phyloP scores from a whole-genome alignment of 2,329 filamentous ascomycete genomes.

The Neonectria punicea region DNA sequence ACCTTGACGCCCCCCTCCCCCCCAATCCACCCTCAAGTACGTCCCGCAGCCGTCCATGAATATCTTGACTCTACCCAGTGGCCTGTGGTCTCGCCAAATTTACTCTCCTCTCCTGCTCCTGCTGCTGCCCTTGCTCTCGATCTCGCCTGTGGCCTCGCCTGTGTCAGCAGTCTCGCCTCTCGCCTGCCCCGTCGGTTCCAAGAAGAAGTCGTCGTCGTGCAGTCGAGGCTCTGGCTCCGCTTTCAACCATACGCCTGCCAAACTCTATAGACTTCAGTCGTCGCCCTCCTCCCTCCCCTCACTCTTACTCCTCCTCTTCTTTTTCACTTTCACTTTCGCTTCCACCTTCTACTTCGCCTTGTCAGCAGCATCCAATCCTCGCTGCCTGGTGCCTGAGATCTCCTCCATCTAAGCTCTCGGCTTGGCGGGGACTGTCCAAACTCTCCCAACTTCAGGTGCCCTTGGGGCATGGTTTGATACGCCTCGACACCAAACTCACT shows the following conservation, averaged over 20 bases:
- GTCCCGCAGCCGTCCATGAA: constrained; percentile 23
- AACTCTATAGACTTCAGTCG: constrained; percentile 22
- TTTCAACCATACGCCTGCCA: constrained; percentile 15
- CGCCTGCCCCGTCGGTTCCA: not conserved
- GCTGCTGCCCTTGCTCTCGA: not conserved
- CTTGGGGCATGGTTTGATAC: constrained; percentile 12
- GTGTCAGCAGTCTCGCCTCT: not conserved
- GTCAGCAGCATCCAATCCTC: constrained; percentile 17
- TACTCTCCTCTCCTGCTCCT: constrained; percentile 2
- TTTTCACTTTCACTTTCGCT: not conserved
- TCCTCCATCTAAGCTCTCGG: constrained; percentile 7
- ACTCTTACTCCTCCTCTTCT: not conserved
- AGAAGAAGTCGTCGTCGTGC: not conserved
- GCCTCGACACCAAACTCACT: constrained; percentile 10
- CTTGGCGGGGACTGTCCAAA: constrained; percentile 17
- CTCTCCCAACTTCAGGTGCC: constrained; percentile 6
- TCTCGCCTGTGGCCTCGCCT: not conserved
- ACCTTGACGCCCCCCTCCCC: constrained; percentile 21
- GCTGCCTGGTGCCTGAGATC: constrained; percentile 22
- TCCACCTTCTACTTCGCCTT: not conserved
- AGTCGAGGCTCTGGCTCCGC: constrained; percentile 20
- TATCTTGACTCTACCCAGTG: constrained; percentile 18
- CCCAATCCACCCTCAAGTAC: constrained; percentile 1
- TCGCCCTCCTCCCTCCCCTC: constrained; percentile 7
- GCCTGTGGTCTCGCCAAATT: constrained; percentile 20